phyloP scores from a whole-genome alignment of 139 green algal species.

The Haematococcus lacustris region DNA sequence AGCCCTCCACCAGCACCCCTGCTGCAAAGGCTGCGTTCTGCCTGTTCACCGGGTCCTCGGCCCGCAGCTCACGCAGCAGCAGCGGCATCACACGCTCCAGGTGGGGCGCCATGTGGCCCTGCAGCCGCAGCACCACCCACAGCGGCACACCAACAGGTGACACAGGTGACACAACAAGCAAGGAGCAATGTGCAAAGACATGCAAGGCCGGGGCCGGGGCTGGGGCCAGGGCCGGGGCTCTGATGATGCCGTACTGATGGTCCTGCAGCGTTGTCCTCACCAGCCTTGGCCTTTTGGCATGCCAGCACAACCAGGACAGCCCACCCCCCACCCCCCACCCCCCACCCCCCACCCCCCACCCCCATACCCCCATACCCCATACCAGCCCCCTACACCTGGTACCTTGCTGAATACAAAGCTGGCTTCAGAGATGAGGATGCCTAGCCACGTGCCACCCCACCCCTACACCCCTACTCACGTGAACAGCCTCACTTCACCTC shows the following conservation, averaged over 20 bases:
- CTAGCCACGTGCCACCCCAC: too few relatives aligned
- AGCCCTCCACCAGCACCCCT: constrained; percentile 47
- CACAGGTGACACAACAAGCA: too few relatives aligned
- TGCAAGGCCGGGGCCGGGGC: background rate
- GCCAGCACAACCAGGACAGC: background rate
- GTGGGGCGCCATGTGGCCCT: constrained; percentile 19
- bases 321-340: too few relatives aligned
- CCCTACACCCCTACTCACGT: too few relatives aligned
- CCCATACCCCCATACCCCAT: too few relatives aligned
- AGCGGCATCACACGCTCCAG: constrained; percentile 30
- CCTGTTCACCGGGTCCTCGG: constrained; percentile 47
- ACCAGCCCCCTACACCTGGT: too few relatives aligned
- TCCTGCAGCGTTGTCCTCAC: background rate
- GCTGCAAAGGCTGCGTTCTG: constrained; percentile 64
- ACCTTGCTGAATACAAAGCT: too few relatives aligned
- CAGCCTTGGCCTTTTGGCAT: background rate
- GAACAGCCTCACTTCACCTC: too few relatives aligned
- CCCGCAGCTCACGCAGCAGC: constrained; percentile 53
- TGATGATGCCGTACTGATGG: background rate
- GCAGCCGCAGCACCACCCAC: background rate
- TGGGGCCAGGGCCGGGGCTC: too few relatives aligned
- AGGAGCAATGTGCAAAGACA: background rate
- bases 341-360: too few relatives aligned
- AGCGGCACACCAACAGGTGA: too few relatives aligned
- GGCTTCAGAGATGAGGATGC: too few relatives aligned